Conservation (phyloP, 768 basidiomycete species). For the Cyclocybe aegerita region DNA sequence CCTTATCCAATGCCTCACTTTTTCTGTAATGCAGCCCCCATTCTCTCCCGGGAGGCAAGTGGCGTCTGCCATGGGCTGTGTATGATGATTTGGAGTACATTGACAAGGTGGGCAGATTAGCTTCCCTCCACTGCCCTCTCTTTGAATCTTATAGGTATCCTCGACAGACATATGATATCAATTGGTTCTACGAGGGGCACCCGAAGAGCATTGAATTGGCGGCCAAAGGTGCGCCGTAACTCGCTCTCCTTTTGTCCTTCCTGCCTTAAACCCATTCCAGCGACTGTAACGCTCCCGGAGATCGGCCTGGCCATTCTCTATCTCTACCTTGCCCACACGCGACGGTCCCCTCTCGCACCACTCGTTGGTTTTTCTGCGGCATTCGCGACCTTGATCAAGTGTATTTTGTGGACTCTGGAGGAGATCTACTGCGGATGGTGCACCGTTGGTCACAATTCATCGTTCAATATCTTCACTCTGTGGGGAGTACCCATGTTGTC, state of each 20-base stretch:
- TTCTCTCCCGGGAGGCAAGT: not conserved
- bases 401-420: not conserved
- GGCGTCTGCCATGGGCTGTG: not conserved
- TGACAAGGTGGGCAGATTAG: not conserved
- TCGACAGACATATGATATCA: not conserved
- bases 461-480: not conserved
- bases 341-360: not conserved
- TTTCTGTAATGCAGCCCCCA: not conserved
- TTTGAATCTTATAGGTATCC: too few relatives aligned
- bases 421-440: slow-evolving; percentile 3
- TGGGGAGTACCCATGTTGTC: too few relatives aligned
- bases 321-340: not conserved
- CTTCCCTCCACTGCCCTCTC: not conserved
- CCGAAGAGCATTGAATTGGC: not conserved
- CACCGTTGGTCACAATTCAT: not conserved
- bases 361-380: not conserved
- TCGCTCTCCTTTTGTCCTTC: not conserved
- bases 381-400: not conserved
- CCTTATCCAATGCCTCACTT: not conserved
- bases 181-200: not conserved
- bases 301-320: not conserved
- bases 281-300: too few relatives aligned
- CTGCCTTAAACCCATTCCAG: not conserved
- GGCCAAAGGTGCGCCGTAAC: not conserved
- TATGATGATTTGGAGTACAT: slow-evolving; percentile 1